phyloP scores from a whole-genome alignment of 805 yeast genomes.

The Jamesozyma hellenica region DNA sequence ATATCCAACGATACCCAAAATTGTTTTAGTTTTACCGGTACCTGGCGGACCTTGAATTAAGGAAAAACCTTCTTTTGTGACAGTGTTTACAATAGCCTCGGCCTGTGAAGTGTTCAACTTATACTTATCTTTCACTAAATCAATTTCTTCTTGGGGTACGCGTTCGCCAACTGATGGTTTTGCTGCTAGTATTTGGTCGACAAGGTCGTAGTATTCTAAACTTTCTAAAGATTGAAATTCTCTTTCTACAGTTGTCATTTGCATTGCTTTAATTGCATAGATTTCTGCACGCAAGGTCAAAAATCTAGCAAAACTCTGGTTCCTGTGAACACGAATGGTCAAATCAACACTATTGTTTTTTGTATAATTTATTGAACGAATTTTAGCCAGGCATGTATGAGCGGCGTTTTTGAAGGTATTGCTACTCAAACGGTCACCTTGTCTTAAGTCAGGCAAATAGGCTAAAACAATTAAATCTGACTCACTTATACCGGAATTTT shows the following conservation, averaged over 20 bases:
- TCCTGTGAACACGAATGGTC: slow-evolving; percentile 53
- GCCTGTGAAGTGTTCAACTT: slow-evolving; percentile 86
- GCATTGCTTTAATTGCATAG: slow-evolving; percentile 66
- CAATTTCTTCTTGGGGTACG: slow-evolving; percentile 31
- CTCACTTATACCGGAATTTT: slow-evolving; percentile 52
- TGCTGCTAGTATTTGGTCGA: slow-evolving; percentile 57
- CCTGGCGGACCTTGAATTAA: slow-evolving; percentile 99
- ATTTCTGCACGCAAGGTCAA: slow-evolving; percentile 56
- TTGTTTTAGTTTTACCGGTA: slow-evolving; percentile 96
- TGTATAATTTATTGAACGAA: slow-evolving; percentile 59
- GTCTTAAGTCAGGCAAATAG: slow-evolving; percentile 33
- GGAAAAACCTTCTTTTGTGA: slow-evolving; percentile 63
- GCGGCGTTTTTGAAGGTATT: slow-evolving; percentile 27
- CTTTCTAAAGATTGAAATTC: slow-evolving; percentile 81
- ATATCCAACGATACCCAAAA: slow-evolving; percentile 81
- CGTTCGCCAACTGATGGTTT: slow-evolving; percentile 33
- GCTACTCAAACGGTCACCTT: slow-evolving; percentile 23
- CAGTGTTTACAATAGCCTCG: slow-evolving; percentile 69
- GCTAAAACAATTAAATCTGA: slow-evolving; percentile 66
- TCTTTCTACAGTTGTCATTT: slow-evolving; percentile 86
- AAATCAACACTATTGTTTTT: slow-evolving; percentile 62
- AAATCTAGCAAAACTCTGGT: slow-evolving; percentile 36
- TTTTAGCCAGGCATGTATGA: slow-evolving; percentile 68
- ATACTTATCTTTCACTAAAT: slow-evolving; percentile 38
- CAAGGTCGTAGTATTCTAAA: slow-evolving; percentile 68